Conservation (phyloP, 116 monocot species). For the Phalaenopsis hybrid region DNA sequence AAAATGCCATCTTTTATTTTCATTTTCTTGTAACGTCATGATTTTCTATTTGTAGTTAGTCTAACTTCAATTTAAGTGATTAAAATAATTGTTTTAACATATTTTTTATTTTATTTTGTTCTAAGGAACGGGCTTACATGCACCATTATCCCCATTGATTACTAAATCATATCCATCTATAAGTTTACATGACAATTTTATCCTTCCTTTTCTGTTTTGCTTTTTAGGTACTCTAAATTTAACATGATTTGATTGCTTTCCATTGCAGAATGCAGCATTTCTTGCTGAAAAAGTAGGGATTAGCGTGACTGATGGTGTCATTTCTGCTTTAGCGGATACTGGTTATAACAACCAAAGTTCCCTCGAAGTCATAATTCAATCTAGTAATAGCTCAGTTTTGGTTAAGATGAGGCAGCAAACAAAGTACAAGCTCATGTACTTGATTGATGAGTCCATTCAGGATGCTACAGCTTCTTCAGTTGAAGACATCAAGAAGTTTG, state of each 20-base stretch:
- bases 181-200: neutral
- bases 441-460: slow-evolving; percentile 37
- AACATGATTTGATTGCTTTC: neutral
- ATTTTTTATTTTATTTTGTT: neutral
- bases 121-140: neutral
- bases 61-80: neutral
- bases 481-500: slow-evolving; percentile 52
- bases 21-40: no score
- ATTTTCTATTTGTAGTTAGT: no score
- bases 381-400: slow-evolving; percentile 62
- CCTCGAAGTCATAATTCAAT: slow-evolving; percentile 55
- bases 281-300: slow-evolving; percentile 47
- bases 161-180: neutral
- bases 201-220: neutral
- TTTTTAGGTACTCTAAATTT: neutral
- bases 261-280: slow-evolving; percentile 60
- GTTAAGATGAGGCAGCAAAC: slow-evolving; percentile 42
- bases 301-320: slow-evolving; percentile 38
- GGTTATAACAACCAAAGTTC: slow-evolving; percentile 53
- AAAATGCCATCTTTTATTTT: no score
- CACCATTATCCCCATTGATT: no score
- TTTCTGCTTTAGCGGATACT: slow-evolving; percentile 30
- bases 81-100: neutral
- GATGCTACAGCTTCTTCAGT: slow-evolving; percentile 48
- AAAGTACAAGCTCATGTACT: slow-evolving; percentile 63